Evolutionary conservation across 495 filamentous ascomycete species (phyloP), one percentile per base, ranked within the genome.

Genomic region (Penicillium odoratum): DNA sequence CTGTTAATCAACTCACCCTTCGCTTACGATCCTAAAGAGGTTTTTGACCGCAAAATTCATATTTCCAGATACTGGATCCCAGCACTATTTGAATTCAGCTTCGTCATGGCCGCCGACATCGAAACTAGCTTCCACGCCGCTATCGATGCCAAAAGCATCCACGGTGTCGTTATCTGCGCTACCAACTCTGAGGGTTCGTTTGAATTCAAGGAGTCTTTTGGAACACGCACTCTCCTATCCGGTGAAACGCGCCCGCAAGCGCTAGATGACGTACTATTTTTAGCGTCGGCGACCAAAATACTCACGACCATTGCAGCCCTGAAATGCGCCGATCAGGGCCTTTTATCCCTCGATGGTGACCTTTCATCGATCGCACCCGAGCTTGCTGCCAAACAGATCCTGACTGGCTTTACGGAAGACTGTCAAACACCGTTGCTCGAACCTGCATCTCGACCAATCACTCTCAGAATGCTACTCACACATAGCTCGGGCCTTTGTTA

Each of bases 401-500:
- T 83, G 36, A 76, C 69, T 0, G 74, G 74, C 18, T 74, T 74
- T 34, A 48, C 67, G 9, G 69, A 68, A 10, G 65, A 64, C 7
- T 67, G 62, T 7, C 62, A 71, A 45, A 58, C 58, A 0, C 59
- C 62, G 10, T 48, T 64, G 25, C 57, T 73, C 31, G 67, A 66
- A 7, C 66, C 71, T 2, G 55, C 55, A 5, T 28, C 47, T 4
- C 60, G 61, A 3, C 70, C 70, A 0, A 75, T 81, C 38, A 81
- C 78, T 15, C 62, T 77, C 13, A 62, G 69, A 46, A 72, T 75
- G 66, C 68, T 84, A 16, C 69, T 85, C 5, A 75, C 77, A 4
- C 80, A 84, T 57, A 76, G 73, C 21, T 75, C 78, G 5, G 83
- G 83, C 38, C 40, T 77, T 7, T 56, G 51, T 26, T 85, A 85